Conservation (phyloP, 768 basidiomycete species). For the Amanita subjunquillea region DNA sequence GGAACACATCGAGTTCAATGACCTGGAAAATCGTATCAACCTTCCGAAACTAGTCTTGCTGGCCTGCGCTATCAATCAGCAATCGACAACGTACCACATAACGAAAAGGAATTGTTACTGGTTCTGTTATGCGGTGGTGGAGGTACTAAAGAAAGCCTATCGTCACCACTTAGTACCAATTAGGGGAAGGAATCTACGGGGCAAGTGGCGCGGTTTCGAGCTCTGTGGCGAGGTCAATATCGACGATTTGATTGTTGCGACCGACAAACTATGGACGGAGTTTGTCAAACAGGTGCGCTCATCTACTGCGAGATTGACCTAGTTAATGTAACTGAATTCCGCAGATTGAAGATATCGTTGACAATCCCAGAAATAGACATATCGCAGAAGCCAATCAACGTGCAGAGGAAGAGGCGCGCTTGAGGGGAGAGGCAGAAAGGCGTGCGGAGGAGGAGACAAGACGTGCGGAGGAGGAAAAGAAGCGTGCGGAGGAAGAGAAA, state of each 20-base stretch:
- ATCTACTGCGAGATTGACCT: background rate
- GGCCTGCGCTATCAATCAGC: background rate
- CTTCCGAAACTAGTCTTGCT: background rate
- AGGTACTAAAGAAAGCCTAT: background rate
- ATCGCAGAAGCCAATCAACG: background rate
- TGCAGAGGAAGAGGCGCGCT: background rate
- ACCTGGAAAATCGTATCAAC: background rate
- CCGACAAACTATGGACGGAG: background rate
- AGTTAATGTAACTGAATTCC: background rate
- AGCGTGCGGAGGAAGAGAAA: background rate
- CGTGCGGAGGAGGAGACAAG: background rate
- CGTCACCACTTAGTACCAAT: fast-evolving
- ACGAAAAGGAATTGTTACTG: background rate
- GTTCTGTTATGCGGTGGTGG: background rate
- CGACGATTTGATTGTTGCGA: background rate
- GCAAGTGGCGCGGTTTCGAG: background rate
- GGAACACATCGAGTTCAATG: background rate
- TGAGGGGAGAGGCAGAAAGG: background rate
- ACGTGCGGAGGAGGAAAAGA: background rate
- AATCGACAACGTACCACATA: background rate
- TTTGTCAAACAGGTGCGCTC: background rate
- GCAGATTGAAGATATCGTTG: background rate
- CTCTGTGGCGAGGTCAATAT: background rate
- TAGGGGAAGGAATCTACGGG: background rate
- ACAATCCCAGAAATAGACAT: background rate